Conservation (phyloP, 2,329 filamentous ascomycete species). For the Diaporthe sp. region DNA sequence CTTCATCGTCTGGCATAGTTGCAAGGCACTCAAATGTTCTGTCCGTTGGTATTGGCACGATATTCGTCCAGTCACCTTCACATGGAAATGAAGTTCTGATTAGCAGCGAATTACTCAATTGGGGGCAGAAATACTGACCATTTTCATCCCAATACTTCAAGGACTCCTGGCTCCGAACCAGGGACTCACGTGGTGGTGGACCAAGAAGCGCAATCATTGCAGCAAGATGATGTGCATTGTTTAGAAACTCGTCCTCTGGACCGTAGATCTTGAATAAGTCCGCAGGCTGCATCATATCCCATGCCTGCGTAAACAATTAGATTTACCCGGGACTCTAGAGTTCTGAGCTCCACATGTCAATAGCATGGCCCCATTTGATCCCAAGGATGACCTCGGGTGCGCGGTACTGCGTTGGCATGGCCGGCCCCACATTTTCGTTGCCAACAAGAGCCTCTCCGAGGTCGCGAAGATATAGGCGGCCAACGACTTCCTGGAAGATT, state of each 20-base stretch:
- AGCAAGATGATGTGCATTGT: background rate
- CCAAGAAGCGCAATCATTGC: constrained; percentile 15
- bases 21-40: background rate
- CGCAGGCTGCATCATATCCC: background rate
- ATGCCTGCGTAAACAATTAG: background rate
- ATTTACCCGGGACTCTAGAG: no score
- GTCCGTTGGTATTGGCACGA: background rate
- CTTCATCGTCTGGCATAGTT: background rate
- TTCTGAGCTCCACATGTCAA: background rate
- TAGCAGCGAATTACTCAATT: background rate
- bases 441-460: background rate
- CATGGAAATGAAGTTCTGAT: background rate
- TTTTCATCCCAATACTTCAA: background rate
- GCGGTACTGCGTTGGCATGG: background rate
- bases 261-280: background rate
- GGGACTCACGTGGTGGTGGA: background rate
- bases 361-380: background rate
- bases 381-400: background rate
- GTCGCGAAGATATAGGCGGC: background rate
- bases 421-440: background rate
- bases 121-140: background rate
- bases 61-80: background rate
- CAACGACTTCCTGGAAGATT: background rate
- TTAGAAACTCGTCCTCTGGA: background rate
- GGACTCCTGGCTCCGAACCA: background rate